phyloP scores from a whole-genome alignment of 495 filamentous ascomycete genomes.

The Penicillium dipodomyicola region DNA sequence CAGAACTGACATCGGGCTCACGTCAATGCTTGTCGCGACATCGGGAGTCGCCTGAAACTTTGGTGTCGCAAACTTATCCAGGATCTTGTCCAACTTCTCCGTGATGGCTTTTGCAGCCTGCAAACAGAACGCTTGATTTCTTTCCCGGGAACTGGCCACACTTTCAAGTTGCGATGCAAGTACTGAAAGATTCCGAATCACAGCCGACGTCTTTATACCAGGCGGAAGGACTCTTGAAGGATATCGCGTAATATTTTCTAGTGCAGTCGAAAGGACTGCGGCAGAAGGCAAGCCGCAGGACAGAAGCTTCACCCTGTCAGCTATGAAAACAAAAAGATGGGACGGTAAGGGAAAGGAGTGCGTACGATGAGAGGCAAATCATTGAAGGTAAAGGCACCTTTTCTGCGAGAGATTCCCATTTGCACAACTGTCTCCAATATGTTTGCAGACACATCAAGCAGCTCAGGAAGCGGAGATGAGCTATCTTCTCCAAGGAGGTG shows the following conservation, averaged over 20 bases:
- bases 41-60: conserved; percentile 9
- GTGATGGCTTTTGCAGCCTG: conserved; percentile 22
- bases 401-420: conserved; percentile 17
- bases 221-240: conserved; percentile 12
- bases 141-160: conserved; percentile 17
- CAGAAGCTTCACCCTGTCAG: conserved; percentile 14
- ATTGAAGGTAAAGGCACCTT: neutral
- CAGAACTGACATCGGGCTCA: conserved; percentile 6
- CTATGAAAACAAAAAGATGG: neutral
- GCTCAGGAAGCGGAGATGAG: conserved; percentile 6
- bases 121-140: conserved; percentile 20
- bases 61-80: conserved; percentile 14
- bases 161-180: conserved; percentile 20
- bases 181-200: conserved; percentile 22
- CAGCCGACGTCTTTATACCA: conserved; percentile 13
- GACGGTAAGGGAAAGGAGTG: conserved; percentile 1
- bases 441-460: conserved; percentile 19
- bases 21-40: conserved; percentile 10
- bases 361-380: conserved; percentile 23
- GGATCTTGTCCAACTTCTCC: conserved; percentile 17
- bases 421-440: conserved; percentile 22
- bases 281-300: conserved; percentile 19
- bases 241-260: conserved; percentile 12
- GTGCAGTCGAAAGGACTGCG: conserved; percentile 11
- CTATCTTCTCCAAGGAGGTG: conserved; percentile 15